These are phyloP conservation scores for Ophiostoma pallidulum DNA, from an alignment of 2,329 filamentous ascomycete genomes.

Conservation along the genomic window DNA sequence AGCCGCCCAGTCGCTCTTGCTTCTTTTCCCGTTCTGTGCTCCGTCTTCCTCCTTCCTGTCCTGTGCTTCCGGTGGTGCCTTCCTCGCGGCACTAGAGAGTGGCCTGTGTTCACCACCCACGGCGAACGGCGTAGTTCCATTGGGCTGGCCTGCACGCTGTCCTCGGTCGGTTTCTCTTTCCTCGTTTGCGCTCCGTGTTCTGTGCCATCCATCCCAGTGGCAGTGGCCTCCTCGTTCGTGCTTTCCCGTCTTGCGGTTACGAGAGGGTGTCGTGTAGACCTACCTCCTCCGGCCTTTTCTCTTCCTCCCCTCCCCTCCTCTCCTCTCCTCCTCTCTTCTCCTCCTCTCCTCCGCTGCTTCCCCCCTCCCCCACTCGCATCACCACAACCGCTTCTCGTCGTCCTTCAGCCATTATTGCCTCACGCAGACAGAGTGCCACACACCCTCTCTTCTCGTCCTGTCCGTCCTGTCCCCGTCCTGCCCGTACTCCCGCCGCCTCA, in stretches of 20 bases:
- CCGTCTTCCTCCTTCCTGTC: neutral
- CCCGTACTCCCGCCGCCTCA: neutral
- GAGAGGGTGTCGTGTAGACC: too few species aligned
- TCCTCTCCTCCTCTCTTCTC: neutral
- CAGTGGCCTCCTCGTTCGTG: too few species aligned
- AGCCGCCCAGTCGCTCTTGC: too few species aligned
- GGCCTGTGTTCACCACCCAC: too few species aligned
- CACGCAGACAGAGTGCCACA: too few species aligned
- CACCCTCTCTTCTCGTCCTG: neutral
- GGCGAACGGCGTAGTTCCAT: too few species aligned
- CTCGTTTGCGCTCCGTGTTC: constrained; percentile 5
- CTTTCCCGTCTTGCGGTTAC: too few species aligned
- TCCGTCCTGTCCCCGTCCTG: neutral
- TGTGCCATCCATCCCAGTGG: too few species aligned
- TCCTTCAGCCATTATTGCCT: neutral
- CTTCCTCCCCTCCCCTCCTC: neutral
- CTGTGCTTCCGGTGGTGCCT: neutral
- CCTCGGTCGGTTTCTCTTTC: neutral
- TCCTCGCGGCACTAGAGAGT: too few species aligned
- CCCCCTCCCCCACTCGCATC: too few species aligned
- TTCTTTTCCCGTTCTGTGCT: neutral
- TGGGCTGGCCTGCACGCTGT: neutral
- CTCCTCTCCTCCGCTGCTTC: neutral
- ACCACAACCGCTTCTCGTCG: too few species aligned
- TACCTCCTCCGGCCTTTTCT: constrained; percentile 2